Conservation (phyloP, 768 basidiomycete genomes). For the Boletus vinaceobasis region DNA sequence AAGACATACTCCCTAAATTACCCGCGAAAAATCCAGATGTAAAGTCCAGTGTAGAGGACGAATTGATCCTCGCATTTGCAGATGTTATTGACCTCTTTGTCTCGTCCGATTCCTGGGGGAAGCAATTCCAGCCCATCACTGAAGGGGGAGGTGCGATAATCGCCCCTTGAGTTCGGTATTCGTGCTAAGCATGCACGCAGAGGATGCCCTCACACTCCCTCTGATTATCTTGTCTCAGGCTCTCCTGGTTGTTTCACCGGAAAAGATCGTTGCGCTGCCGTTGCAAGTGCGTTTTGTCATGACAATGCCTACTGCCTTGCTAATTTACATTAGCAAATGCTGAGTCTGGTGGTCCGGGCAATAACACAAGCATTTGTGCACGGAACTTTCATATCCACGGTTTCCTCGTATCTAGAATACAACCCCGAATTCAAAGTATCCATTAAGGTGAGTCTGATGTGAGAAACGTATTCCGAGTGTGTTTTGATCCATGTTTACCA, state of each 20-base stretch:
- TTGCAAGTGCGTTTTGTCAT: constrained; percentile 39
- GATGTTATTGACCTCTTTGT: constrained; percentile 66
- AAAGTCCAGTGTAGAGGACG: constrained; percentile 54
- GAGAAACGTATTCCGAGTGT: neutral
- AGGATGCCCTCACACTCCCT: constrained; percentile 42
- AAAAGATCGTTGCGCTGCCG: constrained; percentile 60
- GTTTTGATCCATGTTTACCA: constrained; percentile 12
- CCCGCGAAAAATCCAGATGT: constrained; percentile 29
- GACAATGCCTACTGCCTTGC: constrained; percentile 16
- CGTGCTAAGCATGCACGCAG: constrained; percentile 22
- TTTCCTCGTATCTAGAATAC: constrained; percentile 35
- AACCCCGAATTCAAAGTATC: constrained; percentile 18
- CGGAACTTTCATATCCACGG: constrained; percentile 51
- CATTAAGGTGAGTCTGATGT: constrained; percentile 9
- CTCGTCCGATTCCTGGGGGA: constrained; percentile 53
- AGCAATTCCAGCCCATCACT: constrained; percentile 58
- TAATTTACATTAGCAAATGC: constrained; percentile 21
- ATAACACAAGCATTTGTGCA: constrained; percentile 54
- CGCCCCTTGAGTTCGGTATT: neutral
- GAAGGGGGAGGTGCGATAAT: constrained; percentile 39
- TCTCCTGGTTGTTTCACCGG: constrained; percentile 49
- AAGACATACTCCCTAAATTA: constrained; percentile 43
- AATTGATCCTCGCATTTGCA: constrained; percentile 65
- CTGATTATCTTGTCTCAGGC: constrained; percentile 61
- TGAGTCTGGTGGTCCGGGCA: constrained; percentile 39